Evolutionary conservation across 2,329 filamentous ascomycete species (phyloP).

Genomic region (Penicillium sp.): DNA sequence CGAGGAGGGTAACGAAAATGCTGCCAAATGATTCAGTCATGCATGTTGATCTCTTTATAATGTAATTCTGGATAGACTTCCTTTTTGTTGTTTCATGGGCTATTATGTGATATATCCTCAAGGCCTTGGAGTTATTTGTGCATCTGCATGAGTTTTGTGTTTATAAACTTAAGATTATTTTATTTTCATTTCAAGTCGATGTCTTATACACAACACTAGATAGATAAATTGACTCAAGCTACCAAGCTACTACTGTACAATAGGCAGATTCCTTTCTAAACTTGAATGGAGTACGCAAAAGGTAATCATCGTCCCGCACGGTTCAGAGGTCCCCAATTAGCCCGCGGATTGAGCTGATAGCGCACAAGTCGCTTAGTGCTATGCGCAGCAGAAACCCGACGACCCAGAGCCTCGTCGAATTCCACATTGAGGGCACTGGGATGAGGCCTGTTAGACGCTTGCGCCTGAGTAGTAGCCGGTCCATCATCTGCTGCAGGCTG

Average conservation of each 20-base stretch:
- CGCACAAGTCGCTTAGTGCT: constrained; percentile 68
- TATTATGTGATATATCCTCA: constrained; percentile 27
- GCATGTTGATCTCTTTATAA: constrained; percentile 20
- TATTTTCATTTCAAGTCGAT: not conserved
- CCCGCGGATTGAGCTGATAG: constrained; percentile 84
- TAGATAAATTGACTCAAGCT: too few relatives aligned
- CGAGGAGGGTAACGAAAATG: constrained; percentile 39
- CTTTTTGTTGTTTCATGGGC: constrained; percentile 11
- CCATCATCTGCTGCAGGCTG: not conserved
- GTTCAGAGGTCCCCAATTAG: constrained; percentile 88
- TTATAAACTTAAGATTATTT: constrained; percentile 8
- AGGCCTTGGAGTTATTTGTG: constrained; percentile 22
- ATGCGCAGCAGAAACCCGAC: constrained; percentile 49
- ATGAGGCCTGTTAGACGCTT: constrained; percentile 20
- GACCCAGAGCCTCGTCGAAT: constrained; percentile 78
- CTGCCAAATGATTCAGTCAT: constrained; percentile 15
- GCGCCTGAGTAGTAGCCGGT: not conserved
- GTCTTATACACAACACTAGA: not conserved
- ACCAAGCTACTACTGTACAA: too few relatives aligned
- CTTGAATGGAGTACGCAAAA: not conserved
- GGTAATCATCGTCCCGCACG: constrained; percentile 30
- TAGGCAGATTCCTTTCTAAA: not conserved
- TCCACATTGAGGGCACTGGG: constrained; percentile 56
- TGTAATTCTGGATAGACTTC: constrained; percentile 21
- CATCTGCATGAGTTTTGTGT: constrained; percentile 22